Base-by-base conservation (phyloP, 306 rosid species). In the Vigna radiata region DNA sequence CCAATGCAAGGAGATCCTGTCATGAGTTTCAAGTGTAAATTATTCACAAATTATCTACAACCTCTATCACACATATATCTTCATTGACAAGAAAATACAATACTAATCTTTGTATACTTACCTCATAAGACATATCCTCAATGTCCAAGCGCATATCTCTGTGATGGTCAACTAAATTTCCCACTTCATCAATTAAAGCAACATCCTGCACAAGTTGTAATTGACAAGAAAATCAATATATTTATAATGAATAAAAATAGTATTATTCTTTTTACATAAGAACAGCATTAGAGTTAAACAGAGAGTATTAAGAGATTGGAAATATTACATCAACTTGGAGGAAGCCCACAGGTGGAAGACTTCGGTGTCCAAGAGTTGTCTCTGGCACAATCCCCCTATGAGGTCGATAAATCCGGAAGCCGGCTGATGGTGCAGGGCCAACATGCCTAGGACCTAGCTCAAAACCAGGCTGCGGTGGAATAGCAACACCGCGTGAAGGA, bases 111-210 rank as follows among this genome's bases (percentile, higher is more conserved):
- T 62, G 29, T 52, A 25, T 29, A 73, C 85, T 83, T 85, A 87
- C 99, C 97, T 96, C 99, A 70, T 96, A 96, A 39, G 99, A 91
- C 98, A 96, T 92, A 78, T 96, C 93, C 88, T 92, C 99, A 53
- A 96, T 96, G 87, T 96, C 98, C 91, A 96, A 72, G 68, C 94
- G 96, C 96, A 96, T 87, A 79, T 96, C 99, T 50, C 97, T 88
- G 83, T 96, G 98, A 83, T 91, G 90, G 79, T 96, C 99, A 65
- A 77, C 80, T 46, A 82, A 72, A 79, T 76, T 84, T 33, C 96
- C 89, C 53, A 86, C 87, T 79, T 90, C 91, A 58, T 96, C 91
- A 14, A 96, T 81, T 78, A 93, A 81, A 66, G 96, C 97, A 83
- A 90, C 96, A 81, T 93, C 98, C 99, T 96, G 50, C 27, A 68